Percentiles rank a stretch among this genome's conserved stretches.
Evolutionary conservation across 192 early-diverging fungal species (phyloP).

Genomic region (Spinellus fusiger): DNA sequence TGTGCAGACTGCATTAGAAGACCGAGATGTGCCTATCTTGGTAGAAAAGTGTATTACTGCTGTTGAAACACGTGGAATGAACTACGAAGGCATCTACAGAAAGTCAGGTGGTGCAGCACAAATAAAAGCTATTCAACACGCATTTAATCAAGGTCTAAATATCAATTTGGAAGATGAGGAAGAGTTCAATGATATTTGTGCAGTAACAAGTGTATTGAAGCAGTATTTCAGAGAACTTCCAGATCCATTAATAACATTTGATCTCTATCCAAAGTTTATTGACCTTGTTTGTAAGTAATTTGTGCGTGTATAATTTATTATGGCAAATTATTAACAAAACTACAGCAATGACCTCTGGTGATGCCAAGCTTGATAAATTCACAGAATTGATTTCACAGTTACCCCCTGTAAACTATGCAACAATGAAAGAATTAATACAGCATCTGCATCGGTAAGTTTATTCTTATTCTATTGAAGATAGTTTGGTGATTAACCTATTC

Average conservation of each 20-base stretch:
- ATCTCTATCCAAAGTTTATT: conserved; percentile 61
- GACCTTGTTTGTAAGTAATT: conserved; percentile 40
- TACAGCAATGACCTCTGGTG: conserved; percentile 22
- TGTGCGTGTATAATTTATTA: not conserved
- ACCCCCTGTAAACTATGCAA: conserved; percentile 56
- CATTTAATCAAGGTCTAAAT: conserved; percentile 52
- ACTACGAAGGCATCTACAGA: conserved; percentile 77
- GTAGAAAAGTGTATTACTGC: conserved; percentile 62
- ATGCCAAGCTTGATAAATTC: conserved; percentile 44
- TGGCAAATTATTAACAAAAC: not conserved
- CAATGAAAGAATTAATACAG: conserved; percentile 52
- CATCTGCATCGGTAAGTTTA: conserved; percentile 51
- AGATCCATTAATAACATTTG: conserved; percentile 65
- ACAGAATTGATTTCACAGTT: conserved; percentile 42
- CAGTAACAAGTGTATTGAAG: conserved; percentile 74
- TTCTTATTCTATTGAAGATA: not conserved
- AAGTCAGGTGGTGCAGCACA: conserved; percentile 71
- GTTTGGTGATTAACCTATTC: not conserved
- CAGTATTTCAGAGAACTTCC: conserved; percentile 77
- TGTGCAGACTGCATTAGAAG: conserved; percentile 51
- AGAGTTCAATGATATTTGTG: conserved; percentile 66
- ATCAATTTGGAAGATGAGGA: conserved; percentile 43
- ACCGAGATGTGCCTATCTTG: conserved; percentile 55
- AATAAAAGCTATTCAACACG: conserved; percentile 56
- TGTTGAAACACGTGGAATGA: conserved; percentile 60